These are phyloP conservation scores for Calonectria naviculata DNA, from an alignment of 2,329 filamentous ascomycete genomes.

Conservation along the genomic window DNA sequence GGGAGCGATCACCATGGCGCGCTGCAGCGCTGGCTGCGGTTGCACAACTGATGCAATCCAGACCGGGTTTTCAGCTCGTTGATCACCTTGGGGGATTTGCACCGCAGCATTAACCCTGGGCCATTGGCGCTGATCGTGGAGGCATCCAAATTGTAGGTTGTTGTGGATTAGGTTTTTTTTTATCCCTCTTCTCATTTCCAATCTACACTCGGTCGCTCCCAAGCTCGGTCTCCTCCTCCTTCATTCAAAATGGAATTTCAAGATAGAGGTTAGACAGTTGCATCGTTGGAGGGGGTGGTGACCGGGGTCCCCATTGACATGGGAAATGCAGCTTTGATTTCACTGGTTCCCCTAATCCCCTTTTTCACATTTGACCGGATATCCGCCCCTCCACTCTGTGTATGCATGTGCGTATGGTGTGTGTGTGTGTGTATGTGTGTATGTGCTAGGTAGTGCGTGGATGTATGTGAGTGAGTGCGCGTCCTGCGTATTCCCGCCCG, in stretches of 20 bases:
- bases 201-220: not conserved
- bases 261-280: slow-evolving; percentile 9
- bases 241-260: slow-evolving; percentile 12
- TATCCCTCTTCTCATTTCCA: slow-evolving; percentile 4
- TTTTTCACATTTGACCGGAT: slow-evolving; percentile 3
- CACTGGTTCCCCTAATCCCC: slow-evolving; percentile 1
- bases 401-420: not conserved
- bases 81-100: slow-evolving; percentile 7
- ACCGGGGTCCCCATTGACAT: not conserved
- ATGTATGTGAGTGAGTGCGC: not conserved
- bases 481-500: slow-evolving; percentile 4
- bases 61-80: not conserved
- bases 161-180: not conserved
- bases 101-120: not conserved
- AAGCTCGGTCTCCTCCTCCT: not conserved
- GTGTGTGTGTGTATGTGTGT: not conserved
- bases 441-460: not conserved
- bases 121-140: not conserved
- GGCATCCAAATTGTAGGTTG: not conserved
- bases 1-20: not conserved
- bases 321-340: slow-evolving; percentile 1
- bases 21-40: not conserved
- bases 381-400: slow-evolving; percentile 5
- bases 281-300: slow-evolving; percentile 1
- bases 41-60: not conserved